phyloP scores from a whole-genome alignment of 2,329 filamentous ascomycete species.

The Ophiosphaerella narmari region DNA sequence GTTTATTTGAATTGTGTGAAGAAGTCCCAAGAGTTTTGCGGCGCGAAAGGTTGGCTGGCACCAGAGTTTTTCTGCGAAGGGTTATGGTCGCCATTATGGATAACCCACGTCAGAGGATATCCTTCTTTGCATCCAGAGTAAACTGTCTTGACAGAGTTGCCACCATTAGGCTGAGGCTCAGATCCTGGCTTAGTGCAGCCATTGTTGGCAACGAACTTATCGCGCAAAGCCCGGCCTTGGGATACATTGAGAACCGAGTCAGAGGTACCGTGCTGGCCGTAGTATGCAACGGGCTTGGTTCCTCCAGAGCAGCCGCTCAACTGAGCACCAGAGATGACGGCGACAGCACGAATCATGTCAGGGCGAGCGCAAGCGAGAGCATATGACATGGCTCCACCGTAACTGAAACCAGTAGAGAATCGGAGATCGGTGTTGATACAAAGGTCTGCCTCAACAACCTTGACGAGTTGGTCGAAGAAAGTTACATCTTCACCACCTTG shows the following conservation, averaged over 20 bases:
- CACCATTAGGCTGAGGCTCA: conserved; percentile 23
- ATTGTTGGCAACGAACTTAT: conserved; percentile 46
- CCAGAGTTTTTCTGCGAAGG: conserved; percentile 21
- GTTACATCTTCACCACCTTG: conserved; percentile 47
- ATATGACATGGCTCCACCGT: conserved; percentile 47
- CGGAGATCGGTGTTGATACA: conserved; percentile 49
- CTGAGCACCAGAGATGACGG: conserved; percentile 22
- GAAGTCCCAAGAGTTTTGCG: conserved; percentile 40
- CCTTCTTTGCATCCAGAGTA: conserved; percentile 31
- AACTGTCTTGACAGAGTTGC: conserved; percentile 13
- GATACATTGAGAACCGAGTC: conserved; percentile 45
- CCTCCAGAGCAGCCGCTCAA: conserved; percentile 33
- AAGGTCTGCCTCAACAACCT: conserved; percentile 45
- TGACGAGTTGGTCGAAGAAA: conserved; percentile 49
- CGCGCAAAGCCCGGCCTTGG: conserved; percentile 41
- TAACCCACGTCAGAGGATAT: conserved; percentile 41
- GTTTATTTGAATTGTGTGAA: conserved; percentile 23
- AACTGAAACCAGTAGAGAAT: conserved; percentile 50
- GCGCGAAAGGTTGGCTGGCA: conserved; percentile 17
- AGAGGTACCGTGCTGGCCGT: conserved; percentile 46
- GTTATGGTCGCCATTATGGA: conserved; percentile 17
- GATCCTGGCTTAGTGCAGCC: conserved; percentile 31
- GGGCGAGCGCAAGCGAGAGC: conserved; percentile 50
- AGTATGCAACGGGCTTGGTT: conserved; percentile 46
- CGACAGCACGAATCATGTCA: conserved; percentile 47